Evolutionary conservation across 1,284 basidiomycete species (phyloP).

Genomic region (Heterobasidion parviporum): DNA sequence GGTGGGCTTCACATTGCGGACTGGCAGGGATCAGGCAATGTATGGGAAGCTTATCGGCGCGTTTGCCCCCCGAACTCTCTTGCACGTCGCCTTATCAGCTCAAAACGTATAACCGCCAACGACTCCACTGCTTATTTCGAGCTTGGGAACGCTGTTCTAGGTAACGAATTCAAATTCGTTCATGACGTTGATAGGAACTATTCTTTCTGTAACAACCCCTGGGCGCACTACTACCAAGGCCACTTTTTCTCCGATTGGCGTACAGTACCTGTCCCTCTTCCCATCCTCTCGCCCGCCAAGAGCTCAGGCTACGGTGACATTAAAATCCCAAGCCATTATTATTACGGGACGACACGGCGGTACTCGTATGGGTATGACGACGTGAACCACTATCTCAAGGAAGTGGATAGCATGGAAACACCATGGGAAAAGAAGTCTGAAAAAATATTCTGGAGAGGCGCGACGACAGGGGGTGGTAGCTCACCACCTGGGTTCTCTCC

Average conservation of each 20-base stretch:
- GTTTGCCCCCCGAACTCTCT: slow-evolving; percentile 76
- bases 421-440: slow-evolving; percentile 74
- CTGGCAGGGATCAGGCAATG: slow-evolving; percentile 76
- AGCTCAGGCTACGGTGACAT: slow-evolving; percentile 82
- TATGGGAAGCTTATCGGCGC: slow-evolving; percentile 90
- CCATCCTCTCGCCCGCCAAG: slow-evolving; percentile 86
- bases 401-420: slow-evolving; percentile 74
- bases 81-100: slow-evolving; percentile 77
- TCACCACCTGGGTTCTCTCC: slow-evolving; percentile 78
- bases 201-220: slow-evolving; percentile 77
- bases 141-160: slow-evolving; percentile 17
- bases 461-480: slow-evolving; percentile 87
- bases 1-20: slow-evolving; percentile 70
- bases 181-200: slow-evolving; percentile 49
- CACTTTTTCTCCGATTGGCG: slow-evolving; percentile 96
- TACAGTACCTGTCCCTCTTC: slow-evolving; percentile 77
- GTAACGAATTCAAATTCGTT: slow-evolving; percentile 56
- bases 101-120: slow-evolving; percentile 44
- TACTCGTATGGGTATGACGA: slow-evolving; percentile 92
- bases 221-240: slow-evolving; percentile 80
- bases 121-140: slow-evolving; percentile 17
- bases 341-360: slow-evolving; percentile 72
- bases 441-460: slow-evolving; percentile 80
- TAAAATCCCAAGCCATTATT: slow-evolving; percentile 90
- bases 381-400: slow-evolving; percentile 58